Base-by-base conservation (phyloP, 805 yeast species). In the Myxozyma nipponensis region DNA sequence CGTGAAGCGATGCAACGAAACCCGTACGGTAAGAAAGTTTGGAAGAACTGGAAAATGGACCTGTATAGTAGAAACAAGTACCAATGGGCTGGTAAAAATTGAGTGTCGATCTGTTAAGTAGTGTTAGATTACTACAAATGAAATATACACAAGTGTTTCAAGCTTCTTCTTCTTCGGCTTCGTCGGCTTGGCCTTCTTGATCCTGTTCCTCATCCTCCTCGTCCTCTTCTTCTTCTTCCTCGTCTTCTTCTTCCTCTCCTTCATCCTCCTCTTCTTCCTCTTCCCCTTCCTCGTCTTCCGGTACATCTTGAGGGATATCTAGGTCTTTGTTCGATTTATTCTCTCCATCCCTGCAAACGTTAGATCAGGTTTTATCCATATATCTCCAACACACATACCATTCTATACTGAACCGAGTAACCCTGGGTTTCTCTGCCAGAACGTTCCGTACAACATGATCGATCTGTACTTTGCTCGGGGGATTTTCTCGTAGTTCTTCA, bases 21-120 rank as follows among this genome's bases (percentile, higher is more conserved):
- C 54, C 86, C 95, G 63, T 93, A 91, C 63, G 98, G 98, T 32
- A 79, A 83, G 64, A 76, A 81, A 61, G 98, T 93, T 1, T 93
- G 97, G 98, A 86, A 84, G 66, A 91, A 91, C 66, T 93, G 97
- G 97, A 71, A 77, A 26, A 77, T 91, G 83, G 98, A 93, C 65
- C 69, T 82, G 60, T 91, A 81, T 62, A 64, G 39, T 24, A 34
- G 55, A 15, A 38, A 44, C n/a, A 28, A 24, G 37, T 50, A 35
- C 15, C 44, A 43, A 23, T 50, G 57, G 57, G 44, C 37, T 28
- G 42, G n/a, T 10, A 39, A 46, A 35, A 38, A 22, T 9, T 38
- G 18, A 19, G 42, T 41, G 10, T 7, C n/a, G 21, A n/a, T 26
- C n/a, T n/a, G 9, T 41, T 18, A 19, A 41, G 9, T 13, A 18